Evolutionary conservation across 306 rosid species (phyloP), one percentile per base, ranked within the genome.

Genomic region (Cyamopsis tetragonoloba): DNA sequence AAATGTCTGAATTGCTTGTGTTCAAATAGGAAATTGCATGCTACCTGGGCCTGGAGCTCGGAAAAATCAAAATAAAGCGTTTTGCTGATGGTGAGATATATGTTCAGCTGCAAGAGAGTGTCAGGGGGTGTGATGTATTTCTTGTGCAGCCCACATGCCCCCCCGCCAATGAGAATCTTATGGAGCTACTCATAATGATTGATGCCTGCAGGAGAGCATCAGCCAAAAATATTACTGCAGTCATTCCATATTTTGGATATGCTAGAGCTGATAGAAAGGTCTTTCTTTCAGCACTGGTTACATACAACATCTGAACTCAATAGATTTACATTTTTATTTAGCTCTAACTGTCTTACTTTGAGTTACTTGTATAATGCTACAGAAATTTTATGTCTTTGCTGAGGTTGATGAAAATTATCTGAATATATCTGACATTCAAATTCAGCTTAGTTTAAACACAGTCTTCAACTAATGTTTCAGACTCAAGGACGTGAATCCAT

Each of bases 201-300:
- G 98, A 91, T 61, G 96, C 95, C 1, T 91, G 98, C 72, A 85
- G 96, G 67, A 91, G 98, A 84, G 98, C 98, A 15, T 89, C 98
- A 3, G 96, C 98, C 56, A 91, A 91, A 83, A 88, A 85, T 59
- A 91, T 91, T 37, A 91, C 96, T 74, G 96, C 96, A 17, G 98
- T 89, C 73, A 91, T 91, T 77, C 98, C 96, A 0, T 91, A 91
- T 80, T 91, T 91, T 53, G 98, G 98, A 77, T 91, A 91, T 77
- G 98, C 98, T 39, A 89, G 98, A 85, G 96, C 98, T 81, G 98
- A 91, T 68, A 83, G 98, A 75, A 91, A 89, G 98, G 98, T 91
- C 59, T 67, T 43, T 47, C 66, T 57, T 18, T 62, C 27, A 19
- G 6, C 48, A 32, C 62, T 37, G n/a, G 15, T 13, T 6, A 48